phyloP scores from a whole-genome alignment of 768 basidiomycete genomes.

The Naganishia friedmannii region DNA sequence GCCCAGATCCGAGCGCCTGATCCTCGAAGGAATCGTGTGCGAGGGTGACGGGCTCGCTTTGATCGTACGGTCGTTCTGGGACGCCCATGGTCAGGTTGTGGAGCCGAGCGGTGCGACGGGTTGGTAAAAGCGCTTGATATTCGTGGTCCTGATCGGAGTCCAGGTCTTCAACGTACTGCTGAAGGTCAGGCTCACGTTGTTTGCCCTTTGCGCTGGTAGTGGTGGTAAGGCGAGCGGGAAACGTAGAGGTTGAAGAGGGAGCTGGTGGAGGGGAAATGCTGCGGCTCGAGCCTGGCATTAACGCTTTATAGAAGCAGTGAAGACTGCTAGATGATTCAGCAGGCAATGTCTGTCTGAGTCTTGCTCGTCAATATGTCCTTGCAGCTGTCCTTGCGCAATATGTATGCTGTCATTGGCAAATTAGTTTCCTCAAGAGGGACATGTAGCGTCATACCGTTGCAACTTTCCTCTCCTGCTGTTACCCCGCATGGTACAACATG shows the following conservation, averaged over 20 bases:
- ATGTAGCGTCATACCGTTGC: no score
- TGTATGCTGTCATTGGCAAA: no score
- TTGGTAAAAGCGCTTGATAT: neutral
- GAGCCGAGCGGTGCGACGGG: neutral
- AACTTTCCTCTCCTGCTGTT: neutral
- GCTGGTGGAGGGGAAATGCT: neutral
- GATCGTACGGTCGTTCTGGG: neutral
- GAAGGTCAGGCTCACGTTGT: conserved; percentile 4
- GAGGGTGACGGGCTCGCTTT: neutral
- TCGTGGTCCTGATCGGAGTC: conserved; percentile 13
- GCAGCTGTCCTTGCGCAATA: neutral
- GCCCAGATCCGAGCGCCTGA: neutral
- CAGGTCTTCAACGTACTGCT: conserved; percentile 13
- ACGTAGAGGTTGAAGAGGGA: neutral
- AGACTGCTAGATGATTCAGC: neutral
- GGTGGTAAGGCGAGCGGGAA: neutral
- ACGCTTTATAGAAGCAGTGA: neutral
- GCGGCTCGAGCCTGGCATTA: neutral
- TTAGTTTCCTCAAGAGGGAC: no score
- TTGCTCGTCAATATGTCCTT: no score
- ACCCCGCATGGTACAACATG: neutral
- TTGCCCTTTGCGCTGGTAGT: conserved; percentile 2
- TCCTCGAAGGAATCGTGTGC: neutral
- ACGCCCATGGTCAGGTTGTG: neutral
- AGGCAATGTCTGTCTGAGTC: neutral